A percentile compares a stretch with the other conserved stretches of the same genome.
Conservation (phyloP, 1,139 yeast species). For the Geotrichum phurueaensis region DNA sequence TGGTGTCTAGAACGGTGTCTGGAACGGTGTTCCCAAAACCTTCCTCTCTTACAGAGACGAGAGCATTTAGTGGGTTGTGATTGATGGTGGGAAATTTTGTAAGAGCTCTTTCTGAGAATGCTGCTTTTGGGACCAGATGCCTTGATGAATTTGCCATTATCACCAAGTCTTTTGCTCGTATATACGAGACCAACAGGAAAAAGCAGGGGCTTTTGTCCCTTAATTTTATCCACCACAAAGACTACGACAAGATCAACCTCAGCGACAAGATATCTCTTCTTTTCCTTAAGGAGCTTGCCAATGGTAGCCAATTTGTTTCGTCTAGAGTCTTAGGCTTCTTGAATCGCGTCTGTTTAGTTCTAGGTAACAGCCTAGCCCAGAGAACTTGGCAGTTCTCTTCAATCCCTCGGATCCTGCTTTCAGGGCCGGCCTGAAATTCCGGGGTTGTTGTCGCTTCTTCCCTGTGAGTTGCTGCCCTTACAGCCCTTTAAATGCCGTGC, state of each 20-base stretch:
- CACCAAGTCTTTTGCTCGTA: conserved; percentile 95
- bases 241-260: conserved; percentile 71
- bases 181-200: conserved; percentile 84
- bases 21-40: conserved; percentile 54
- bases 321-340: too few relatives aligned
- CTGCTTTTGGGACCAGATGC: conserved; percentile 92
- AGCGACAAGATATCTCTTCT: conserved; percentile 79
- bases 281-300: conserved; percentile 81
- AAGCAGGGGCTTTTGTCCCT: conserved; percentile 96
- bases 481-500: too few relatives aligned
- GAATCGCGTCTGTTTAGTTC: too few relatives aligned
- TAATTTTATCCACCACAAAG: conserved; percentile 82
- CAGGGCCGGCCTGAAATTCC: too few relatives aligned
- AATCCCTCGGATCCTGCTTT: too few relatives aligned
- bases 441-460: too few relatives aligned
- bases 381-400: too few relatives aligned
- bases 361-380: too few relatives aligned
- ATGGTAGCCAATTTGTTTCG: too few relatives aligned
- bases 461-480: too few relatives aligned
- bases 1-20: conserved; percentile 91
- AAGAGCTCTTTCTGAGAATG: conserved; percentile 99
- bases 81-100: conserved; percentile 97
- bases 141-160: conserved; percentile 84
- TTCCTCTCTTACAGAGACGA: conserved; percentile 92
- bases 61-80: conserved; percentile 86